Conservation (phyloP, 2,329 filamentous ascomycete species). For the Podosphaera leucotricha region DNA sequence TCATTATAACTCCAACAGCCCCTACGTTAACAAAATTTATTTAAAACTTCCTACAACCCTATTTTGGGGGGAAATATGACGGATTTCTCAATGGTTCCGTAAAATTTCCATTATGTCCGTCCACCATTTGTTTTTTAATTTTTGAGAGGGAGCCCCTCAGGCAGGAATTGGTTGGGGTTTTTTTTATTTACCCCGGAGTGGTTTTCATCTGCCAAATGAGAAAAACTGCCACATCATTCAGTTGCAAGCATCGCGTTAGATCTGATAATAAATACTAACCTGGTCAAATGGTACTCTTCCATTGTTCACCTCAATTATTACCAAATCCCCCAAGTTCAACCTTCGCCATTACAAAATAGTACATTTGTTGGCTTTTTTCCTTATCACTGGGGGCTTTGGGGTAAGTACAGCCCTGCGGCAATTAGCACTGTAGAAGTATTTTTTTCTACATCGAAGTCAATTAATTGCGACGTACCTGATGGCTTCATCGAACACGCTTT, state of each 20-base stretch:
- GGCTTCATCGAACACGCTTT: slow-evolving; percentile 96
- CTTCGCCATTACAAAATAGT: slow-evolving; percentile 31
- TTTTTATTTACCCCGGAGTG: neutral
- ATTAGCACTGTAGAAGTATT: neutral
- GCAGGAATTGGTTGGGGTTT: slow-evolving; percentile 4
- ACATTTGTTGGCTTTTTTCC: slow-evolving; percentile 44
- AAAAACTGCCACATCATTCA: neutral
- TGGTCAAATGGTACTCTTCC: neutral
- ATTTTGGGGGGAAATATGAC: neutral
- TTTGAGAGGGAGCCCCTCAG: neutral
- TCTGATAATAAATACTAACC: neutral
- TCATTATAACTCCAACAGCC: neutral
- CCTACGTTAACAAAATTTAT: neutral
- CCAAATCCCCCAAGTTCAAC: neutral
- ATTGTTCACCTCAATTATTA: neutral
- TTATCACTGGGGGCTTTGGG: slow-evolving; percentile 32
- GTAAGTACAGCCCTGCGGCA: slow-evolving; percentile 42
- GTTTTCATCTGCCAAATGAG: neutral
- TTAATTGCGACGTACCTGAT: slow-evolving; percentile 49
- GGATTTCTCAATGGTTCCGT: neutral
- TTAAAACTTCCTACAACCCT: neutral
- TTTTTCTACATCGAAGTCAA: neutral
- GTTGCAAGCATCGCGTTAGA: neutral
- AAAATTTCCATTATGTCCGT: neutral
- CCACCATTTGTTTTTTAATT: neutral